Base-by-base conservation (phyloP, 225 moss, liverwort and hornwort genomes). In the Bryum argenteum region DNA sequence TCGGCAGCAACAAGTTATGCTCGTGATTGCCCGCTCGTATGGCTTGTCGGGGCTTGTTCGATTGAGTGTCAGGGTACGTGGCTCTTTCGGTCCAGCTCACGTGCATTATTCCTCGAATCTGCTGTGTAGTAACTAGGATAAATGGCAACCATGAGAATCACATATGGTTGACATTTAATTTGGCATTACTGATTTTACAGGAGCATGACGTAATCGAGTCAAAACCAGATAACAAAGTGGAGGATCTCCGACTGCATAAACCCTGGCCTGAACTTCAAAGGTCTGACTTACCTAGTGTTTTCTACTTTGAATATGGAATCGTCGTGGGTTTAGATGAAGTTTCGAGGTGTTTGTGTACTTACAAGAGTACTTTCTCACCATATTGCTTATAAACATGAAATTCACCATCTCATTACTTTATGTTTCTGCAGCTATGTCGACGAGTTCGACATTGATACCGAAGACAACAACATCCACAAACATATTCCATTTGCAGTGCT, bases 401-500 rank as follows among this genome's bases (percentile, higher is more conserved):
- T 21, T 68, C 51, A 45, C 51, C 57, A 44, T 67, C 47, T 50
- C 17, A 13, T 63, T 40, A 15, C 23, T n/a, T 55, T 67, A 38
- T 76, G 26, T 65, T n/a, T 73, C 62, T 70, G 83, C 84, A 98
- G 98, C 81, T 87, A 89, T 81, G 92, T 88, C 54, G 89, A 94
- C 58, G 92, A 94, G 62, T 94, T 92, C 78, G 92, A 92, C 64
- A 87, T 94, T 53, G 94, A 98, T 67, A 98, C 88, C 38, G 57
- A 77, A 79, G 98, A 94, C 81, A 77, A 85, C 60, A 65, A 72
- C 41, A 82, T 94, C 68, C 98, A 98, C 76, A 84, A 87, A 54
- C 98, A 98, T 65, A 94, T 98, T 55, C 98, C 98, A 54, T 98
- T 94, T 90, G 98, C 91, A 79, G 81, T 98, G 43, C 77, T 98